Evolutionary conservation across 2,329 filamentous ascomycete species (phyloP), one percentile per base, ranked within the genome.

Genomic region (Verticillium longisporum): DNA sequence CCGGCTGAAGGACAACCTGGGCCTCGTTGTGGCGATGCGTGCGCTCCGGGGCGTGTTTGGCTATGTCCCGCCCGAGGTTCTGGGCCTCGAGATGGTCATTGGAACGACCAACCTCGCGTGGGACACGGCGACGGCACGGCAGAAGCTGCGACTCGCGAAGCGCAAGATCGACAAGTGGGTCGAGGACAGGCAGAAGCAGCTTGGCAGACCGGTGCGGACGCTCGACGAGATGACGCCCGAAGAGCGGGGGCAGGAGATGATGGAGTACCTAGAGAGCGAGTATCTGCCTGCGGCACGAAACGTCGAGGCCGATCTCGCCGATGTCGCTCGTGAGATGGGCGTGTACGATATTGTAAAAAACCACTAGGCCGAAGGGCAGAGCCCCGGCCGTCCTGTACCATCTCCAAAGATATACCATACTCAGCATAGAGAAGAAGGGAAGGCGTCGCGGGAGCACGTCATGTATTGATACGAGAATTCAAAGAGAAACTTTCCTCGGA

Each of bases 21-120:
- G 80, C 55, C 71, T 82, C 58, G 67, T 82, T 53, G 72, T 81
- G 6, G 78, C 80, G 9, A 73, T 81, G 56, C 72, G 75, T 32
- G 72, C 75, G 21, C 71, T 83, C 32, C 74, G 74, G 53, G 72
- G 77, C 37, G 60, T 77, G 3, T 80, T 82, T 63, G 65, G 71
- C 33, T 82, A 80, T 65, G 63, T 73, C 4, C 78, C 78, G 1
- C 68, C 79, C 0, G 80, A 82, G 61, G 70, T 75, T 14, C 72
- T 83, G 59, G 76, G 76, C 34, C 68, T 83, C 32, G 80, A 83
- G 68, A 71, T 83, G 65, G 62, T 77, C 13, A 66, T 81, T 33
- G 77, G 75, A 58, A 78, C 77, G 1, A 76, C 75, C 4, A 77
- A 78, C 66, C 68, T 83, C 7, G 67, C 72, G 9, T 77, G 75